Percentiles rank a stretch among this genome's conserved stretches.
Evolutionary conservation across 768 basidiomycete species (phyloP).

Genomic region (Lactarius quietus): DNA sequence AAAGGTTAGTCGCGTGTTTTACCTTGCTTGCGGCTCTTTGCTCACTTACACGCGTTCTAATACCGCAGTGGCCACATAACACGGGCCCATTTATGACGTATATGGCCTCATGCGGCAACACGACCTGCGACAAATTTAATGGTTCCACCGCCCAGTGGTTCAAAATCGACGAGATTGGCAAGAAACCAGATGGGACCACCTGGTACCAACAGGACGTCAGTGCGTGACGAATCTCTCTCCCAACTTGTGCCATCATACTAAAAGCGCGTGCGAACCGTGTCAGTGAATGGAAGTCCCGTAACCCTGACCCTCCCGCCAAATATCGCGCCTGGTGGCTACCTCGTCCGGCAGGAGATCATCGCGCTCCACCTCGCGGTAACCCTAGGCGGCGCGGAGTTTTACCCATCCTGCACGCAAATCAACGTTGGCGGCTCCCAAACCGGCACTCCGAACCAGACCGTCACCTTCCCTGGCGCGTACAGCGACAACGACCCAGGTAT

Average conservation of each 20-base stretch:
- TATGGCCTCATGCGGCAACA: conserved; percentile 56
- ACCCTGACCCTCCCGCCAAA: conserved; percentile 37
- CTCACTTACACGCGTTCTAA: background rate
- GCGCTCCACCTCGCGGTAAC: conserved; percentile 63
- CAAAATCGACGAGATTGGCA: conserved; percentile 45
- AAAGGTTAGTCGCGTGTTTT: conserved; percentile 27
- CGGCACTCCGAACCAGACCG: conserved; percentile 53
- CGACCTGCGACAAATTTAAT: conserved; percentile 59
- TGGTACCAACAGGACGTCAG: conserved; percentile 34
- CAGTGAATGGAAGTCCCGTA: conserved; percentile 30
- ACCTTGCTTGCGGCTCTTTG: background rate
- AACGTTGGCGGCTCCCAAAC: conserved; percentile 51
- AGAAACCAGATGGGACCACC: conserved; percentile 23
- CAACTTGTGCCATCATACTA: background rate
- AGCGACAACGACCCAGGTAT: conserved; percentile 68
- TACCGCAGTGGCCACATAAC: conserved; percentile 49
- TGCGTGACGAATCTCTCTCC: conserved; percentile 20
- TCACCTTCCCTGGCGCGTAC: conserved; percentile 72
- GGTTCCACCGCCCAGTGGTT: conserved; percentile 64
- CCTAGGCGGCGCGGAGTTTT: conserved; percentile 72
- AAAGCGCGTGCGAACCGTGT: background rate
- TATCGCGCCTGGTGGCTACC: conserved; percentile 64
- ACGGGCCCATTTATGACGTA: conserved; percentile 74
- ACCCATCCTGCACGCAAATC: conserved; percentile 63
- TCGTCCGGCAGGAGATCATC: conserved; percentile 78